Evolutionary conservation across 2,329 filamentous ascomycete species (phyloP).

Genomic region (Fusarium sarcochroum): DNA sequence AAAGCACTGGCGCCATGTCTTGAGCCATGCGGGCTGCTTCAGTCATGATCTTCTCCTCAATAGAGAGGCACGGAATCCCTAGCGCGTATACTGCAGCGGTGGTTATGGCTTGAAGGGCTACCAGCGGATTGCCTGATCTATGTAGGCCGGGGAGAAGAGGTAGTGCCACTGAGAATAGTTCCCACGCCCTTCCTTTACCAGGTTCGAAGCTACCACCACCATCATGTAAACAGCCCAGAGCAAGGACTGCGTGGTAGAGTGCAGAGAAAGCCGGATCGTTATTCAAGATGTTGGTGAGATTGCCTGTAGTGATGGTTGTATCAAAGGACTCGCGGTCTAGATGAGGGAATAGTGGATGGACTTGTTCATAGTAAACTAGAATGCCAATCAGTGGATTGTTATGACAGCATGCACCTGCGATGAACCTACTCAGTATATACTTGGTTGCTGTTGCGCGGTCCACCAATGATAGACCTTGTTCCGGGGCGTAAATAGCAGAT

Average conservation of each 20-base stretch:
- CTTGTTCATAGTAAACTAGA: conserved; percentile 40
- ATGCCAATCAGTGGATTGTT: background rate
- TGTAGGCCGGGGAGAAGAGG: conserved; percentile 18
- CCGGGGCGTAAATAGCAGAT: background rate
- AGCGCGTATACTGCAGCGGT: conserved; percentile 28
- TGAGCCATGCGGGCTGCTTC: conserved; percentile 38
- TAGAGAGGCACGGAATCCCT: conserved; percentile 28
- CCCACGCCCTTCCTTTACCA: conserved; percentile 41
- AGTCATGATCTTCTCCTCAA: conserved; percentile 39
- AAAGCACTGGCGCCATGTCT: conserved; percentile 22
- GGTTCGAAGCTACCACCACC: conserved; percentile 41
- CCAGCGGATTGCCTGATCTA: conserved; percentile 15
- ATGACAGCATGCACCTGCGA: background rate
- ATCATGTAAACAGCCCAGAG: conserved; percentile 36
- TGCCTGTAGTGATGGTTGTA: background rate
- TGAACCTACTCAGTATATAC: conserved; percentile 25
- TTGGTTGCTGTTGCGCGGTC: conserved; percentile 9
- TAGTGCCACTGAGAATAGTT: conserved; percentile 37
- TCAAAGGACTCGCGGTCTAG: conserved; percentile 30
- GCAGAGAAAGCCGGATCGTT: conserved; percentile 36
- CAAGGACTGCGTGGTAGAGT: conserved; percentile 38
- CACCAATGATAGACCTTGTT: background rate
- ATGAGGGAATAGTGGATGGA: conserved; percentile 42
- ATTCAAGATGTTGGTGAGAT: conserved; percentile 1
- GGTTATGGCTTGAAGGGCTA: conserved; percentile 40